Evolutionary conservation across 768 basidiomycete genomes (phyloP).

Genomic region (Suillus decipiens): DNA sequence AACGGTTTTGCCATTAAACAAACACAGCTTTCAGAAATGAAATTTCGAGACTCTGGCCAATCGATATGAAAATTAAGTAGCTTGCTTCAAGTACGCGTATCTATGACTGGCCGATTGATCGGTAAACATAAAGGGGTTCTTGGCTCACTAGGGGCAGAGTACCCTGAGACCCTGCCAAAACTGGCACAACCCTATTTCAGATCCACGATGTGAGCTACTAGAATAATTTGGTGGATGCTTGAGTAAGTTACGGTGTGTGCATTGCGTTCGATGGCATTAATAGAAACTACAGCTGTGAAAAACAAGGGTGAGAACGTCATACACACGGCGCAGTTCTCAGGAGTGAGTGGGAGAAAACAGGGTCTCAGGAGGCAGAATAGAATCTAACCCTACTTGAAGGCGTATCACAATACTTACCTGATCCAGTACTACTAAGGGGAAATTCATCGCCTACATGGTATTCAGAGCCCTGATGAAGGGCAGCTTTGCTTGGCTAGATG

Average conservation of each 20-base stretch:
- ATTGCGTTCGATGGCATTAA: conserved; percentile 11
- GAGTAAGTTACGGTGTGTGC: conserved; percentile 9
- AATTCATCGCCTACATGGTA: conserved; percentile 20
- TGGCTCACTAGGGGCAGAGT: too few relatives aligned
- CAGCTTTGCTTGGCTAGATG: conserved; percentile 26
- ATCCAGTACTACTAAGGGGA: conserved; percentile 24
- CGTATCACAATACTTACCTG: conserved; percentile 18
- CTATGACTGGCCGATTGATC: too few relatives aligned
- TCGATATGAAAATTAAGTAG: too few relatives aligned
- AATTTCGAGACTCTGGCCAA: too few relatives aligned
- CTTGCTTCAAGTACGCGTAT: too few relatives aligned
- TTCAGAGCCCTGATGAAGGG: conserved; percentile 28
- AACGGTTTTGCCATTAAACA: too few relatives aligned
- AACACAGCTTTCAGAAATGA: too few relatives aligned
- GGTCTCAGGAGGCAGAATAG: neutral
- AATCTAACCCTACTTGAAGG: conserved; percentile 1
- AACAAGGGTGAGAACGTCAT: conserved; percentile 15
- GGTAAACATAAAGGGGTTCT: too few relatives aligned
- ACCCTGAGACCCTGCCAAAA: conserved; percentile 1
- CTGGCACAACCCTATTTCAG: neutral
- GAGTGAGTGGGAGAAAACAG: conserved; percentile 15
- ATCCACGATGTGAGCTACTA: neutral
- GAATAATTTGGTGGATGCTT: too few relatives aligned
- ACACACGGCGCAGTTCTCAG: conserved; percentile 16
- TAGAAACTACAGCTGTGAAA: conserved; percentile 10